These are phyloP conservation scores for Leccinum fallax DNA, from an alignment of 1,284 basidiomycete species.

Conservation along the genomic window DNA sequence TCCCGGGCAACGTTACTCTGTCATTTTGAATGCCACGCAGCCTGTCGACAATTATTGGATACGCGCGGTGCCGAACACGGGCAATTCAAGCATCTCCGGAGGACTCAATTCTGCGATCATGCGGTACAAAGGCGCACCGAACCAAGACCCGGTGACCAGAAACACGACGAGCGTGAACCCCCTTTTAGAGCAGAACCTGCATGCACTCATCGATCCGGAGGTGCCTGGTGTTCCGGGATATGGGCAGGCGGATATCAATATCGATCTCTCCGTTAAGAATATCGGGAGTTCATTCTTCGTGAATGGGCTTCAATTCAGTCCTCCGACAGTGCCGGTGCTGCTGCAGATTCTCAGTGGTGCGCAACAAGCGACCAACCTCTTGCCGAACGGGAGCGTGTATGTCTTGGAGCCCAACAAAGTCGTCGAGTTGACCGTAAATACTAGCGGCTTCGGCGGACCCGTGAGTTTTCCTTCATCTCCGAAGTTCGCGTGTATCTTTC, in stretches of 20 bases:
- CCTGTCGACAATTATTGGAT: slow-evolving; percentile 42
- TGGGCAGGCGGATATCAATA: slow-evolving; percentile 35
- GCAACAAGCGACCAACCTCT: slow-evolving; percentile 26
- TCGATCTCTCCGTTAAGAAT: slow-evolving; percentile 25
- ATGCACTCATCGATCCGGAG: slow-evolving; percentile 37
- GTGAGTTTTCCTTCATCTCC: slow-evolving; percentile 16
- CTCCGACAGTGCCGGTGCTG: slow-evolving; percentile 37
- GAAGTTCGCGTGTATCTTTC: neutral
- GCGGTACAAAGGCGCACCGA: slow-evolving; percentile 49
- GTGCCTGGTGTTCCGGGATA: slow-evolving; percentile 33
- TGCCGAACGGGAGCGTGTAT: slow-evolving; percentile 35
- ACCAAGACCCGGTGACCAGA: slow-evolving; percentile 42
- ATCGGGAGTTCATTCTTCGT: slow-evolving; percentile 20
- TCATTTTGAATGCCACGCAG: slow-evolving; percentile 41
- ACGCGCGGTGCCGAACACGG: slow-evolving; percentile 25
- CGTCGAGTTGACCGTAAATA: slow-evolving; percentile 37
- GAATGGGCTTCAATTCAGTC: slow-evolving; percentile 27
- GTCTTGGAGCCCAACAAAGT: slow-evolving; percentile 35
- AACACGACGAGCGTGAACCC: slow-evolving; percentile 27
- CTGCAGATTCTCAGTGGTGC: slow-evolving; percentile 41
- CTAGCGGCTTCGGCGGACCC: slow-evolving; percentile 15
- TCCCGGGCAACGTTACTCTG: slow-evolving; percentile 42
- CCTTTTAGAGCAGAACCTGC: slow-evolving; percentile 37
- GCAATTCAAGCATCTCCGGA: slow-evolving; percentile 29
- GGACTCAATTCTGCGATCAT: slow-evolving; percentile 56